Base-by-base conservation (phyloP, 768 basidiomycete species). In the Sporobolomyces pararoseus region DNA sequence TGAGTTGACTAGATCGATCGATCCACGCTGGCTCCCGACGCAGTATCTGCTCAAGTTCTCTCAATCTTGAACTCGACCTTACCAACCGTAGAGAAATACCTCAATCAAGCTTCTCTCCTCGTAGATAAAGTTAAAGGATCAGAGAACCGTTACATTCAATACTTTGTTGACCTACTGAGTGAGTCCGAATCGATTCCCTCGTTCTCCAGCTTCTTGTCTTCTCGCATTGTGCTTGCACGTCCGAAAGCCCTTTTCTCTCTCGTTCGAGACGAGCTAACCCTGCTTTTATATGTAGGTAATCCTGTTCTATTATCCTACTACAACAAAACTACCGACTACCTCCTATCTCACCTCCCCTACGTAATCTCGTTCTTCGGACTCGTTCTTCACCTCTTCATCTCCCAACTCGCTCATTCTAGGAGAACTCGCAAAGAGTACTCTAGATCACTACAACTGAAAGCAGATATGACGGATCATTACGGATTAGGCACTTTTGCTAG, bases 401-500 rank as follows among this genome's bases (percentile, higher is more conserved):
- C 58, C 17, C 58, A 59, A 46, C 42, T 59, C 58, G 42, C 58
- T 7, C 58, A 59, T 27, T 7, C 39, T 9, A 35, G 58, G 4
- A 25, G 42, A 7, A 46, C 39, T 4, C 39, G 58, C 9, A n/a
- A 31, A 42, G 29, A 59, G 3, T 27, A 59, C 7, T 59, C 58
- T 39, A 44, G 42, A 44, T 4, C 58, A 2, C 25, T 59, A n/a
- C 58, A 59, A 23, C 23, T 27, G 27, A 27, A 32, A 5, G 58
- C 58, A 44, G 58, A 59, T 29, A 59, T 59, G 58, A 59, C 58
- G 27, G 58, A 59, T 37, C 54, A 55, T 37, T 59, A 59, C 42
- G 58, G 58, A 46, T 31, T 59, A n/a, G 58, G 58, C 17, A 44
- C 39, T 42, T 59, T 59, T 44, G 58, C 58, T 35, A 44, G 58